Evolutionary conservation across 1,139 yeast genomes (phyloP), one percentile per base, ranked within the genome.

Genomic region (Pichia sp.): DNA sequence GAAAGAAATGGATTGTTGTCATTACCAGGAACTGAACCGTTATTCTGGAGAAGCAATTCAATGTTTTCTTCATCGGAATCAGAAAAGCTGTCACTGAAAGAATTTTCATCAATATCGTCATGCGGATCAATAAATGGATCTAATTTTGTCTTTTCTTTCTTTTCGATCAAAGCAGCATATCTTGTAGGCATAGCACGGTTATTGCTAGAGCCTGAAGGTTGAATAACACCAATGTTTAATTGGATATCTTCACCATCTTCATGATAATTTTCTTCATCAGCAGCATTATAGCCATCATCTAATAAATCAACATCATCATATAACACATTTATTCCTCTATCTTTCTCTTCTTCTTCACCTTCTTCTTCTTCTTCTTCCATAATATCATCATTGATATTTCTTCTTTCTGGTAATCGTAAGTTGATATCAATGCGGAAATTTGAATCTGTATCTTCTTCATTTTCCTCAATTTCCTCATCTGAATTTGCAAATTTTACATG

Each of bases 51-150:
- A 23, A 60, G 43, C 39, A 42, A 53, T 39, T 60, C 64, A 25
- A 61, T 61, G 40, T 60, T 60, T 44, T 61, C 65, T 37, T 59
- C 62, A 41, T 60, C 64, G 0, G 62, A 58, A 37, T 60, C 64
- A 2, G 61, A 55, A 22, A 54, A 59, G 30, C 37, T 45, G 42
- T 27, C 51, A 40, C 35, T 36, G 20, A 22, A 20, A 2, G 36
- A 41, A 8, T 41, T 42, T 20, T 31, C 35, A 32, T 26, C 28
- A 26, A 7, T 9, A 26, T 26, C 9, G 9, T 26, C 9, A 40
- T 31, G 22, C 10, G 23, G 34, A 6, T 25, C 35, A 5, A 16
- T 25, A 16, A 42, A 42, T 10, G 48, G 46, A 34, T 42, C 45
- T 1, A 31, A 2, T 10, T n/a, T 30, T 4, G 38, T 32, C 25